A percentile compares a stretch with the other conserved stretches of the same genome.
phyloP scores from a whole-genome alignment of 352 stramenopile genomes.

The Globisporangium polare region DNA sequence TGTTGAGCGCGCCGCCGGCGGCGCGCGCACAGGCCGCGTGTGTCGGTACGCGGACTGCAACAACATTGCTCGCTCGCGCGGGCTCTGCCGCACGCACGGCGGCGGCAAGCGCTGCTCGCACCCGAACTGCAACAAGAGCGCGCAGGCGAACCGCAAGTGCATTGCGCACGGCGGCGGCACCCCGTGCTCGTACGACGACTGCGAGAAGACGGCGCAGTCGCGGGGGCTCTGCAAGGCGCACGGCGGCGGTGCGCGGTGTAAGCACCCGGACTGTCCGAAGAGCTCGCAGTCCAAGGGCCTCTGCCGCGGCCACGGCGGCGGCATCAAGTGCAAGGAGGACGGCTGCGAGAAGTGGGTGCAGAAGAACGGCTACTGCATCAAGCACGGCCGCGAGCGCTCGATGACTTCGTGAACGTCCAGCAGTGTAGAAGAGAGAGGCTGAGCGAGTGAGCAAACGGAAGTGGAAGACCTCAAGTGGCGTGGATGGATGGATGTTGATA shows the following conservation, averaged over 20 bases:
- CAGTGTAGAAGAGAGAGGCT: not conserved
- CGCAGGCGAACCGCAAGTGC: constrained; percentile 87
- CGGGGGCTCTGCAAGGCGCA: constrained; percentile 82
- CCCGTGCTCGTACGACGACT: constrained; percentile 81
- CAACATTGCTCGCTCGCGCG: constrained; percentile 79
- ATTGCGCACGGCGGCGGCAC: constrained; percentile 84
- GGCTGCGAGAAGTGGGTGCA: constrained; percentile 88
- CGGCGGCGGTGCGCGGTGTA: constrained; percentile 75
- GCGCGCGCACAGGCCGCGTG: constrained; percentile 56
- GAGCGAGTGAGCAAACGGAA: not conserved
- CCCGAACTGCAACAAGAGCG: constrained; percentile 82
- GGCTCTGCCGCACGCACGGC: constrained; percentile 71
- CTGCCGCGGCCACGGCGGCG: constrained; percentile 76
- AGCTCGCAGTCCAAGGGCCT: constrained; percentile 81
- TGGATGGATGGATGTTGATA: constrained; percentile 7
- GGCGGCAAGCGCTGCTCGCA: constrained; percentile 80
- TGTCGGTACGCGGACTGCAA: constrained; percentile 82
- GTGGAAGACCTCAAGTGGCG: not conserved
- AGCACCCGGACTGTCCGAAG: constrained; percentile 84
- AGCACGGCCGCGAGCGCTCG: constrained; percentile 74
- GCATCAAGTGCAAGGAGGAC: constrained; percentile 85
- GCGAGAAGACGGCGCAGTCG: constrained; percentile 85
- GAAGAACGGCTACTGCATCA: constrained; percentile 89
- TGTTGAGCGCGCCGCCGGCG: constrained; percentile 36
- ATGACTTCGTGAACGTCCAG: constrained; percentile 42